phyloP scores from a whole-genome alignment of 305 asterid species.

The Fraxinus greggii region DNA sequence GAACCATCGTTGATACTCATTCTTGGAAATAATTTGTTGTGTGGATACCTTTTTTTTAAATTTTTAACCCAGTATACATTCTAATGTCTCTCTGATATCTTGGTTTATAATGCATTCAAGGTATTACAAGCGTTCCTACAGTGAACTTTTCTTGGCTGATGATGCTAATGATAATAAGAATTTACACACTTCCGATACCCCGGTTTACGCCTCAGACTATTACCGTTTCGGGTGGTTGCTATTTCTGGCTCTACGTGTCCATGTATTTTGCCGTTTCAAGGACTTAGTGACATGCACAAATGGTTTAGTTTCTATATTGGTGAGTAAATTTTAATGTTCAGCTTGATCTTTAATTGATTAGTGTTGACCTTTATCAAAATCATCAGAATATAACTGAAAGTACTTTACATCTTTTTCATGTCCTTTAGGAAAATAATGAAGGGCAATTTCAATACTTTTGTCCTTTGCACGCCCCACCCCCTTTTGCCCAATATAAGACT shows the following conservation, averaged over 20 bases:
- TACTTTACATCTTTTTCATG: neutral
- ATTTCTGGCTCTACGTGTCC: slow-evolving; percentile 81
- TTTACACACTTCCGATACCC: slow-evolving; percentile 31
- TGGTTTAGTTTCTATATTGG: slow-evolving; percentile 84
- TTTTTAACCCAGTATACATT: neutral
- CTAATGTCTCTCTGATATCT: neutral
- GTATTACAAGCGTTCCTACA: slow-evolving; percentile 75
- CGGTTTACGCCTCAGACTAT: slow-evolving; percentile 43
- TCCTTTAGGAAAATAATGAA: neutral
- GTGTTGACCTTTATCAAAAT: neutral
- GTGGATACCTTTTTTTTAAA: neutral
- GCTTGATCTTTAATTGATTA: slow-evolving; percentile 15
- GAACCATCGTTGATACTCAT: neutral
- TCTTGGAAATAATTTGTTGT: neutral
- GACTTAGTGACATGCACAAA: slow-evolving; percentile 87
- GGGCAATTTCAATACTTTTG: neutral
- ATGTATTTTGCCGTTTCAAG: slow-evolving; percentile 68
- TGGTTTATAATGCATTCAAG: slow-evolving; percentile 36
- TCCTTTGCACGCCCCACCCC: neutral
- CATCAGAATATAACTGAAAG: neutral
- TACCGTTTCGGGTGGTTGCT: slow-evolving; percentile 97
- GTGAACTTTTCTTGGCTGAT: slow-evolving; percentile 56
- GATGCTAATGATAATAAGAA: slow-evolving; percentile 47
- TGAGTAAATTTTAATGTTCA: slow-evolving; percentile 45
- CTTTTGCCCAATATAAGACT: neutral